Conservation (phyloP, 2,329 filamentous ascomycete species). For the Teratosphaeria zuluensis region DNA sequence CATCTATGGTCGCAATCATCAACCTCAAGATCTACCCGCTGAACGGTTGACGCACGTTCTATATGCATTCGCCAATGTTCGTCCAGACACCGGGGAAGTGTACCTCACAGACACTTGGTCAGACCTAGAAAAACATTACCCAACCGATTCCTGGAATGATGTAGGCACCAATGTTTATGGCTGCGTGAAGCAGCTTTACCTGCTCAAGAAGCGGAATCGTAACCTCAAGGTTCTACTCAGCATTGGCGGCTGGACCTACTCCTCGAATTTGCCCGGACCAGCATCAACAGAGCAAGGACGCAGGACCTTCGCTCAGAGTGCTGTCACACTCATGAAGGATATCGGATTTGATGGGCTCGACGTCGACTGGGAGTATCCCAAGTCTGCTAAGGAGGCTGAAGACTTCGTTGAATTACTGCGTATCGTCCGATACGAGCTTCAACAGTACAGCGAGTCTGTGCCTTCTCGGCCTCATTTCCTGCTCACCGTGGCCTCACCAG, state of each 20-base stretch:
- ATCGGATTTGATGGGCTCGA: constrained; percentile 57
- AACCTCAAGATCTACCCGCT: constrained; percentile 72
- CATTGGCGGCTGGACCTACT: constrained; percentile 75
- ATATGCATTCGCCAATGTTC: constrained; percentile 84
- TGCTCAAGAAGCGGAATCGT: constrained; percentile 66
- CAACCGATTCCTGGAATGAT: constrained; percentile 55
- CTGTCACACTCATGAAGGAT: constrained; percentile 67
- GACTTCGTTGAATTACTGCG: constrained; percentile 33
- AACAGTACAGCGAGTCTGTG: constrained; percentile 30
- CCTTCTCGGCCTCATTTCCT: constrained; percentile 30
- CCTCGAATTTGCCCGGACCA: constrained; percentile 64
- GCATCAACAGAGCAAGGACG: constrained; percentile 54
- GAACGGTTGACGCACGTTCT: constrained; percentile 80
- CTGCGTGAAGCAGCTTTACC: constrained; percentile 64
- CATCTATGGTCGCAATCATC: constrained; percentile 67
- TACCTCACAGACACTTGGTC: constrained; percentile 59
- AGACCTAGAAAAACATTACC: constrained; percentile 60
- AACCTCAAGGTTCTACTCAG: constrained; percentile 72
- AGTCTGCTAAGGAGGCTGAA: constrained; percentile 29
- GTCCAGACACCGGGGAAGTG: constrained; percentile 69
- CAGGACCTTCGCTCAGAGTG: constrained; percentile 56
- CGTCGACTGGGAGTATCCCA: constrained; percentile 42
- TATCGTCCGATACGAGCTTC: constrained; percentile 29
- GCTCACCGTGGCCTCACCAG: constrained; percentile 36
- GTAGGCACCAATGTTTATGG: constrained; percentile 65